These are phyloP conservation scores for Tulasnella calospora DNA, from an alignment of 768 basidiomycete species.

Conservation along the genomic window DNA sequence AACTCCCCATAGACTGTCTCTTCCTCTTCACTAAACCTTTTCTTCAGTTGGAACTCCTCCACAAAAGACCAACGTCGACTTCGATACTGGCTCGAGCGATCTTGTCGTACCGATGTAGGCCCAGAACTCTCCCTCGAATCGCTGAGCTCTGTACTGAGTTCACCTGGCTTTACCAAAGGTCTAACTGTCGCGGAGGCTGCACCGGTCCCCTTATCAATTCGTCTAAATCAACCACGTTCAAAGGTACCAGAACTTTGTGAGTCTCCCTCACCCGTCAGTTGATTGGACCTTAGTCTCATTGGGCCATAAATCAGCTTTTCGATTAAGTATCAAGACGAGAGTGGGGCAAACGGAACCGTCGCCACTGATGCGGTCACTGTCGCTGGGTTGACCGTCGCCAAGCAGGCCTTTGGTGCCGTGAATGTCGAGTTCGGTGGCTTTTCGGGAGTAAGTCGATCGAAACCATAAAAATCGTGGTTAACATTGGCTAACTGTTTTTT, in stretches of 20 bases:
- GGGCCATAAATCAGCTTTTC: background rate
- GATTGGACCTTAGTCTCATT: background rate
- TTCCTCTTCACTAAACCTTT: background rate
- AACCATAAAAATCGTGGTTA: no score
- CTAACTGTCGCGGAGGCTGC: background rate
- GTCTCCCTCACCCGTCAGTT: background rate
- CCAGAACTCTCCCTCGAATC: background rate
- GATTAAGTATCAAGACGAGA: background rate
- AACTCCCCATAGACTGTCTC: background rate
- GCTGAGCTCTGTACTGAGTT: background rate
- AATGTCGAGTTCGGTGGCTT: background rate
- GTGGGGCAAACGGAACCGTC: background rate
- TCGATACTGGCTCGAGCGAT: slow-evolving; percentile 10
- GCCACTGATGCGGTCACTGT: slow-evolving; percentile 20
- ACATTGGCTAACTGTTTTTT: no score
- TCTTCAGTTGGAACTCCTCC: background rate
- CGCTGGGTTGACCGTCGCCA: slow-evolving; percentile 15
- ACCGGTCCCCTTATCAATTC: background rate
- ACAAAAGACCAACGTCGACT: background rate
- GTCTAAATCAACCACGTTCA: slow-evolving; percentile 4
- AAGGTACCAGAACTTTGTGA: background rate
- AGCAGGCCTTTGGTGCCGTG: slow-evolving; percentile 13
- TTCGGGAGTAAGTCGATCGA: background rate
- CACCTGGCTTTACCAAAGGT: background rate
- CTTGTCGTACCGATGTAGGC: background rate